phyloP scores from a whole-genome alignment of 208 protist genomes.

The Crithidia expoeki region DNA sequence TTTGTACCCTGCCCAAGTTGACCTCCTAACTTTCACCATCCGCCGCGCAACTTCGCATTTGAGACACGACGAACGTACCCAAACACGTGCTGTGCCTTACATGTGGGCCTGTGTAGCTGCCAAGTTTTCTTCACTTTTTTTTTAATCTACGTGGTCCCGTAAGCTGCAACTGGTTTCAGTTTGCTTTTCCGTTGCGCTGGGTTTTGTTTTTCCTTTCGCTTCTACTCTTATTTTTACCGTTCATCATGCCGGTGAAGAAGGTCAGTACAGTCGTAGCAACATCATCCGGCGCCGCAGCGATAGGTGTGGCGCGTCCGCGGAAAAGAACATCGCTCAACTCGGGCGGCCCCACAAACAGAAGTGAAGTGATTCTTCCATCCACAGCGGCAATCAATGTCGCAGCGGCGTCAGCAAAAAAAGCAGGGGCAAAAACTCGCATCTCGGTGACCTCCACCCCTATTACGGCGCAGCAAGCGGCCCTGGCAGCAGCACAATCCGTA shows the following conservation, averaged over 20 bases:
- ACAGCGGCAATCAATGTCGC: neutral
- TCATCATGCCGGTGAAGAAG: constrained; percentile 26
- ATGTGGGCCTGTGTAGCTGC: constrained; percentile 6
- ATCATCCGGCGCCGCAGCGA: neutral
- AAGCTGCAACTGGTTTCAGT: no score
- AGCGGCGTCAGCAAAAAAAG: neutral
- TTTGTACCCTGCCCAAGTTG: no score
- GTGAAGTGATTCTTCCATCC: neutral
- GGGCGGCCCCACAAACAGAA: constrained; percentile 15
- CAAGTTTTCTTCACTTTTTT: no score
- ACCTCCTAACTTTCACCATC: no score
- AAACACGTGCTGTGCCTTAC: neutral
- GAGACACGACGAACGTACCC: no score
- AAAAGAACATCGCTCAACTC: constrained; percentile 6
- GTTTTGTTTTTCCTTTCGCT: constrained; percentile 10
- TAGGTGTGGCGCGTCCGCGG: constrained; percentile 1
- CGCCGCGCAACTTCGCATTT: no score
- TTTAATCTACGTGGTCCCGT: no score
- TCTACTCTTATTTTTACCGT: neutral
- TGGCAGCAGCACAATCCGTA: neutral
- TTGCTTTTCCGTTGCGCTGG: constrained; percentile 12
- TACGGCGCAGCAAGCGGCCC: constrained; percentile 5
- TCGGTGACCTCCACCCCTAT: constrained; percentile 7
- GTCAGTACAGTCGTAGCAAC: neutral
- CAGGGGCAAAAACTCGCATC: neutral